phyloP scores from a whole-genome alignment of 1,284 basidiomycete species.

The Apiotrichum akiyoshidainum region DNA sequence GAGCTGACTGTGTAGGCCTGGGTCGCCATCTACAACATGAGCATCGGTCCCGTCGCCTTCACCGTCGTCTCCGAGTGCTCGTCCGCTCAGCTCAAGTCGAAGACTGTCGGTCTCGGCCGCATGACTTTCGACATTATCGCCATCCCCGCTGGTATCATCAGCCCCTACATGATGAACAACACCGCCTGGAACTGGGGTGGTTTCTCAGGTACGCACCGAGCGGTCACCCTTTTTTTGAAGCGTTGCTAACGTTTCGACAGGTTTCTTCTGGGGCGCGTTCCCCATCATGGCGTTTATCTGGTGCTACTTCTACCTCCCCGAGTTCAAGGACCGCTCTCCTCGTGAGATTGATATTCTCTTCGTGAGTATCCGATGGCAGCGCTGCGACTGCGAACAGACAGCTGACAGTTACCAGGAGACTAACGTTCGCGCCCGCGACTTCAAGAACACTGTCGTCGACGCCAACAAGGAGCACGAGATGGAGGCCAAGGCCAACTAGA shows the following conservation, averaged over 20 bases:
- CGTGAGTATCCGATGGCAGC: conserved; percentile 20
- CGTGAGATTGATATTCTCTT: conserved; percentile 49
- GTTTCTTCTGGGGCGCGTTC: conserved; percentile 43
- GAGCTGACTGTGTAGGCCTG: no score
- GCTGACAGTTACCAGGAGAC: no score
- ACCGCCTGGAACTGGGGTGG: conserved; percentile 20
- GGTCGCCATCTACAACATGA: conserved; percentile 17
- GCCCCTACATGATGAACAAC: conserved; percentile 11
- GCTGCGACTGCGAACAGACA: no score
- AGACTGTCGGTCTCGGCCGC: conserved; percentile 51
- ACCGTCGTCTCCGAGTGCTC: conserved; percentile 37
- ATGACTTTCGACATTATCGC: conserved; percentile 17
- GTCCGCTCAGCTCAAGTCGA: conserved; percentile 50
- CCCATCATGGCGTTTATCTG: background rate
- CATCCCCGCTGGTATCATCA: background rate
- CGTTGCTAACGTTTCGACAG: conserved; percentile 13
- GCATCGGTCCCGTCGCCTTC: conserved; percentile 5
- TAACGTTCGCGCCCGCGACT: conserved; percentile 42
- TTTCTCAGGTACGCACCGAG: conserved; percentile 19
- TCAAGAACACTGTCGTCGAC: conserved; percentile 38
- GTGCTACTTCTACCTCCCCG: conserved; percentile 44
- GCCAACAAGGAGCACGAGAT: no score
- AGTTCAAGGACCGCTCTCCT: conserved; percentile 48
- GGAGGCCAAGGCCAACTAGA: no score
- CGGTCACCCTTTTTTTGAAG: no score